Evolutionary conservation across 2,329 filamentous ascomycete species (phyloP).

Genomic region (Diaporthe capsici): DNA sequence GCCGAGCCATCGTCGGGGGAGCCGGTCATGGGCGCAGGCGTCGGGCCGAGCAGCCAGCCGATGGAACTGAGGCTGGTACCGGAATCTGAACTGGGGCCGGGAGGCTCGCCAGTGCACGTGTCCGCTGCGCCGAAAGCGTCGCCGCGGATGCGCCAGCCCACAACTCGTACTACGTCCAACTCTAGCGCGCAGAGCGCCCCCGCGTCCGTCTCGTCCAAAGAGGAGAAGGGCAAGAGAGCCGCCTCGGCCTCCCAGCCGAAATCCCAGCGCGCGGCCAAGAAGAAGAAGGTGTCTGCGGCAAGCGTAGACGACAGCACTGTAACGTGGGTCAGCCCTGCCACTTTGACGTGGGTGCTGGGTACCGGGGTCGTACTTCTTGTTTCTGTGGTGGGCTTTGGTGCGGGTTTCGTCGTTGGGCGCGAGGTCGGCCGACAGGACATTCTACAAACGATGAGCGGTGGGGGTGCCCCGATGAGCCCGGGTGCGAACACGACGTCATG

Average conservation of each 20-base stretch:
- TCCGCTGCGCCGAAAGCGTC: slow-evolving; percentile 45
- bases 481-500: slow-evolving; percentile 62
- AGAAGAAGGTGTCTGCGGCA: slow-evolving; percentile 66
- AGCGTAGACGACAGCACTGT: slow-evolving; percentile 53
- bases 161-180: slow-evolving; percentile 48
- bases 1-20: slow-evolving; percentile 52
- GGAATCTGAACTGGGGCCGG: slow-evolving; percentile 70
- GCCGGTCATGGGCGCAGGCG: slow-evolving; percentile 52
- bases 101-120: slow-evolving; percentile 44
- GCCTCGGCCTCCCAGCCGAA: slow-evolving; percentile 51
- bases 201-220: slow-evolving; percentile 45
- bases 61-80: slow-evolving; percentile 72
- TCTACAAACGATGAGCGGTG: slow-evolving; percentile 57
- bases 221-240: slow-evolving; percentile 66
- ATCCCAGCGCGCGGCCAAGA: slow-evolving; percentile 66
- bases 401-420: slow-evolving; percentile 77
- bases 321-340: slow-evolving; percentile 68
- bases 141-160: slow-evolving; percentile 35
- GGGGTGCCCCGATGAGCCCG: slow-evolving; percentile 50
- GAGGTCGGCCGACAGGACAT: slow-evolving; percentile 76
- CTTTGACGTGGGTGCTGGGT: slow-evolving; percentile 75
- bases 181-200: slow-evolving; percentile 49
- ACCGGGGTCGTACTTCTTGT: slow-evolving; percentile 78
- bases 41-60: slow-evolving; percentile 65
- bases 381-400: slow-evolving; percentile 77